phyloP scores from a whole-genome alignment of 805 yeast genomes.

The Nakazawaea holstii region DNA sequence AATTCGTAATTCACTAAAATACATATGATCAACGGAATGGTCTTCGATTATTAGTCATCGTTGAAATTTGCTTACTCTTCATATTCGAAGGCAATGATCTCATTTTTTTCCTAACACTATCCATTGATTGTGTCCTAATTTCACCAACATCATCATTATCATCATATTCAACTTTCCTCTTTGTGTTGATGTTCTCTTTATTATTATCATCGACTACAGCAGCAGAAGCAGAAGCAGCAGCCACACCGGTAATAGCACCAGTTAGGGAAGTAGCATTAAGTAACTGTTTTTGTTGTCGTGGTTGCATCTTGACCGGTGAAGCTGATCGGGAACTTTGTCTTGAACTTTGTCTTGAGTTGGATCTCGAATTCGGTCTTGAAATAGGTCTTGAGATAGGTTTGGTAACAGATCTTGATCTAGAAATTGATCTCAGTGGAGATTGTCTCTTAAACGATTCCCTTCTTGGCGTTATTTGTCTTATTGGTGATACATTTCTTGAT shows the following conservation, averaged over 20 bases:
- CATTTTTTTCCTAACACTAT: too few species aligned
- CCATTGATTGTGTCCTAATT: too few species aligned
- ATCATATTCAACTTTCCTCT: not conserved
- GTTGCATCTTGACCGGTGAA: too few species aligned
- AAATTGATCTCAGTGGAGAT: slow-evolving; percentile 1
- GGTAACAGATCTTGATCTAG: slow-evolving; percentile 1
- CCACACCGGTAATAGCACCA: too few species aligned
- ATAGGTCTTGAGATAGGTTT: slow-evolving; percentile 1
- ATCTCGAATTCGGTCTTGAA: slow-evolving; percentile 3
- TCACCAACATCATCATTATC: not conserved
- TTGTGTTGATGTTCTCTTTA: not conserved
- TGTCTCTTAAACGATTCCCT: not conserved
- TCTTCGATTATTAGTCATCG: not conserved
- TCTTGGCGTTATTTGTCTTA: slow-evolving; percentile 2
- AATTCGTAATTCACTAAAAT: too few species aligned
- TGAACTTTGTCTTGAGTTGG: not conserved
- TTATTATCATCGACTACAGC: not conserved
- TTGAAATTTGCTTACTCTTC: too few species aligned
- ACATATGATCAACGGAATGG: slow-evolving; percentile 1
- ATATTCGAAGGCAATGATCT: too few species aligned
- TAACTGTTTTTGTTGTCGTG: too few species aligned
- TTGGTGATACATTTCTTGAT: slow-evolving; percentile 5
- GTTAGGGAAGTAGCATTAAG: too few species aligned
- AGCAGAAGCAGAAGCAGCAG: too few species aligned
- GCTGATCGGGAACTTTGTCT: too few species aligned